Conservation (phyloP, 2,329 filamentous ascomycete species). For the Botrytis hyacinthi region DNA sequence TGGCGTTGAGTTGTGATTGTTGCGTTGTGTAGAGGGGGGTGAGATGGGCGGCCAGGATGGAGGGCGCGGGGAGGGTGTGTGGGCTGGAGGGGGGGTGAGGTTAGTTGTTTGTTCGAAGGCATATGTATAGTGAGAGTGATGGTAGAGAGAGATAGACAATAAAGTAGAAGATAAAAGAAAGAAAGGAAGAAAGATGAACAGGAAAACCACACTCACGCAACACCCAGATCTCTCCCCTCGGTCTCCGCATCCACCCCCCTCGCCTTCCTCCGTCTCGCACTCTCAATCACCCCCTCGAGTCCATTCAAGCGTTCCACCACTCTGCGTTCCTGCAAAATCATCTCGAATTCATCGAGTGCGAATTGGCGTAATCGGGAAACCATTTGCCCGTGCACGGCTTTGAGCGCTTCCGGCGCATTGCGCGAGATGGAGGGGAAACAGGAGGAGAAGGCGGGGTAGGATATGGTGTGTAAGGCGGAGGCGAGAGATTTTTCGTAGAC, state of each 20-base stretch:
- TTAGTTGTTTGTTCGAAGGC: neutral
- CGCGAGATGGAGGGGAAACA: conserved; percentile 61
- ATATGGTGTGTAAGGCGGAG: conserved; percentile 55
- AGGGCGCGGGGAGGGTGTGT: conserved; percentile 53
- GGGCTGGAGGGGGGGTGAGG: conserved; percentile 42
- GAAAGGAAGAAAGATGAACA: neutral
- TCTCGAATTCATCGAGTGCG: conserved; percentile 58
- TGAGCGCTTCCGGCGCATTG: conserved; percentile 50
- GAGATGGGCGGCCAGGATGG: conserved; percentile 55
- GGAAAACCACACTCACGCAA: conserved; percentile 13
- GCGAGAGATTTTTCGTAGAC: conserved; percentile 53
- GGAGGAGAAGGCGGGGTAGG: conserved; percentile 55
- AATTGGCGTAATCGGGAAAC: conserved; percentile 53
- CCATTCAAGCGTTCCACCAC: conserved; percentile 59
- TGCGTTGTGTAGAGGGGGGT: conserved; percentile 52
- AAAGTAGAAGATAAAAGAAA: neutral
- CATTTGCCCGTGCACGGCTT: conserved; percentile 57
- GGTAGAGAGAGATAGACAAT: neutral
- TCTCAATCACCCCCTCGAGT: conserved; percentile 54
- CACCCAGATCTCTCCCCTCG: neutral
- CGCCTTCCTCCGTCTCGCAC: conserved; percentile 42
- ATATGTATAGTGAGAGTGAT: too few species aligned
- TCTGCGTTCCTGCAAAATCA: conserved; percentile 50
- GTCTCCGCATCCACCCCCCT: conserved; percentile 18
- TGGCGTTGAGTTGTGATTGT: conserved; percentile 55